These are phyloP conservation scores for Allomyces macrogynus DNA, from an alignment of 192 early-diverging fungal species.

Conservation along the genomic window DNA sequence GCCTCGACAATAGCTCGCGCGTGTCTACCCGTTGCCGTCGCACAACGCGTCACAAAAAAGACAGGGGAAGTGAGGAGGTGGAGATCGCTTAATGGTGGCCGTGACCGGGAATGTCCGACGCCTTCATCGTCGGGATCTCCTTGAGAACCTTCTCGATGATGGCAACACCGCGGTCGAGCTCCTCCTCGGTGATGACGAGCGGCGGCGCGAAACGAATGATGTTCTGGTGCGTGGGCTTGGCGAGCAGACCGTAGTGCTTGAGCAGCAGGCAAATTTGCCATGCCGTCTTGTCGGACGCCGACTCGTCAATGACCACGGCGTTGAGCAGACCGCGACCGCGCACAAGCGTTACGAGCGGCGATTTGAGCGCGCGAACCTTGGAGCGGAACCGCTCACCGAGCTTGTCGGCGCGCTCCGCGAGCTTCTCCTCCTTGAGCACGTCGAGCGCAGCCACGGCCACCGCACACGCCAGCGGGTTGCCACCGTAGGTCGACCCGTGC, in stretches of 20 bases:
- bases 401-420: conserved; percentile 55
- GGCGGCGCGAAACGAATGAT: conserved; percentile 94
- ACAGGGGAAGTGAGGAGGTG: too few relatives aligned
- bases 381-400: conserved; percentile 71
- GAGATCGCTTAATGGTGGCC: too few relatives aligned
- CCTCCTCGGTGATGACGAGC: conserved; percentile 76
- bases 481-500: conserved; percentile 95
- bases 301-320: conserved; percentile 84
- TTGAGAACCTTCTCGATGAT: conserved; percentile 57
- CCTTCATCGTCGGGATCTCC: conserved; percentile 41
- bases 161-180: conserved; percentile 55
- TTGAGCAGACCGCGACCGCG: conserved; percentile 88
- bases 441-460: conserved; percentile 85
- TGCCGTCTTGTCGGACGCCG: conserved; percentile 57
- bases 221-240: conserved; percentile 96
- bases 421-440: conserved; percentile 82
- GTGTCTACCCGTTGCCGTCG: too few relatives aligned
- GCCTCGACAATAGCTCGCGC: too few relatives aligned
- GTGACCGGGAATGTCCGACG: conserved; percentile 32
- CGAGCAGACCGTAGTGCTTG: conserved; percentile 78
- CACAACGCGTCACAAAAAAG: too few relatives aligned
- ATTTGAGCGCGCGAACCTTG: conserved; percentile 49
- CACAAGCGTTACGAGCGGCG: conserved; percentile 55
- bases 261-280: conserved; percentile 90
- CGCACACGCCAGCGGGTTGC: conserved; percentile 86